Base-by-base conservation (phyloP, 345 rosid species). In the Eucalyptus albens region DNA sequence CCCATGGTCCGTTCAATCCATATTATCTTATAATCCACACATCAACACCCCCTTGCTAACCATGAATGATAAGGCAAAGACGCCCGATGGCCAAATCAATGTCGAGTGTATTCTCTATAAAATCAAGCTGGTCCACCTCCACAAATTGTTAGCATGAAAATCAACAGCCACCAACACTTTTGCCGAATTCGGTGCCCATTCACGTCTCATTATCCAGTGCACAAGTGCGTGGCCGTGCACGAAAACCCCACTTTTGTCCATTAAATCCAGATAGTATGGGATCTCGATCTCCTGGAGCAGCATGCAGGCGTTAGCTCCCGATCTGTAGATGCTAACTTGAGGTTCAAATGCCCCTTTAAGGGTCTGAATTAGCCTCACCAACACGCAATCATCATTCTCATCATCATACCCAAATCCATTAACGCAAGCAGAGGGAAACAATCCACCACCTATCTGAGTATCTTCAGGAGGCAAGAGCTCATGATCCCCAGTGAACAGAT, bases 381-480 rank as follows among this genome's bases (percentile, higher is more conserved):
- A 51, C 53, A 91, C 88, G 45, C 92, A 93, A 80, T 93, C 95
- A 77, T 92, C 92, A 6, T 19, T 51, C 56, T 65, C 12, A 14
- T 72, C 60, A 86, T 93, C 95, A 50, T 89, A 90, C 9, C 95
- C 95, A 7, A 94, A 93, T 15, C 95, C 95, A 10, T 91, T 92
- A 45, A 91, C 88, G 44, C 62, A 56, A 81, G 88, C 86, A 22
- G 91, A 90, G 22, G 81, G 88, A 67, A 90, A 93, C 5, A 91
- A 82, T 29, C 56, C 56, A 53, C 56, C 22, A 0, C 29, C 37
- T 31, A 81, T 81, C 40, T 77, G 80, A 2, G 91, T 89, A 5
- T 83, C 86, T 8, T 40, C 85, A 33, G 72, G 87, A 6, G 92
- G 93, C 22, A 93, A 42, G 31, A 53, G 89, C 69, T 89, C 83